These are phyloP conservation scores for Raffaelea ambrosiae DNA, from an alignment of 2,329 filamentous ascomycete genomes.

Conservation along the genomic window DNA sequence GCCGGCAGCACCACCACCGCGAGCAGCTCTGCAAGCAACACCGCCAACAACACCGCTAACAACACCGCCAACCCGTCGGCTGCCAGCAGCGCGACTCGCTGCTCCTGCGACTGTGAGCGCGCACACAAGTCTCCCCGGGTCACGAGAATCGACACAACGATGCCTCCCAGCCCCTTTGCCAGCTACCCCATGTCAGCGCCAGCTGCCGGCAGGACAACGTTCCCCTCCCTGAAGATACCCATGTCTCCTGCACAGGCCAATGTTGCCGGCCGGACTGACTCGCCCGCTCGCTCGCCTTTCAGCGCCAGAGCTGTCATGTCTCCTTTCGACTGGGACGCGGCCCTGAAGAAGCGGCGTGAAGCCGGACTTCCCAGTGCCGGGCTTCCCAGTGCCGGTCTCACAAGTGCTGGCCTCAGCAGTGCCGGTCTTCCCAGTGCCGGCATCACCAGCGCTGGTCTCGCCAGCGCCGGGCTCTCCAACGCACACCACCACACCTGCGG, in stretches of 20 bases:
- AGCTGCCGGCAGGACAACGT: constrained; percentile 49
- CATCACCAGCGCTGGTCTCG: constrained; percentile 28
- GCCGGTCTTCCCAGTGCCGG: constrained; percentile 35
- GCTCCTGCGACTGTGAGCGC: constrained; percentile 47
- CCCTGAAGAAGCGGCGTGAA: constrained; percentile 56
- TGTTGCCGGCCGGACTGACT: constrained; percentile 36
- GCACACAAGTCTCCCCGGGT: constrained; percentile 39
- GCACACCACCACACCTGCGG: constrained; percentile 14
- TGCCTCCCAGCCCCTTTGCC: constrained; percentile 42
- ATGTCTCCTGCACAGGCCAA: constrained; percentile 63
- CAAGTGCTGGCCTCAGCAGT: no score
- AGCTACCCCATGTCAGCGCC: constrained; percentile 50
- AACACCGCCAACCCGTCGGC: constrained; percentile 43
- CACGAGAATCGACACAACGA: constrained; percentile 25
- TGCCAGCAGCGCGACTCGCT: constrained; percentile 43
- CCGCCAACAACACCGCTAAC: constrained; percentile 16
- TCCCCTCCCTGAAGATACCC: constrained; percentile 66
- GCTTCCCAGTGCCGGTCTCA: constrained; percentile 34
- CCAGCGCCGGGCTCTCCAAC: constrained; percentile 41
- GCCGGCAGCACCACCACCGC: constrained; percentile 33
- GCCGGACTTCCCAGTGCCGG: constrained; percentile 35
- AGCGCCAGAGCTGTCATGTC: constrained; percentile 58
- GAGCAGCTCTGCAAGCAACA: constrained; percentile 15
- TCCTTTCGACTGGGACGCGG: constrained; percentile 70
- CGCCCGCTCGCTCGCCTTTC: constrained; percentile 69